A percentile compares a stretch with the other conserved stretches of the same genome.
These are phyloP conservation scores for Backusella morwellensis DNA, from an alignment of 192 early-diverging fungal species.

Conservation along the genomic window DNA sequence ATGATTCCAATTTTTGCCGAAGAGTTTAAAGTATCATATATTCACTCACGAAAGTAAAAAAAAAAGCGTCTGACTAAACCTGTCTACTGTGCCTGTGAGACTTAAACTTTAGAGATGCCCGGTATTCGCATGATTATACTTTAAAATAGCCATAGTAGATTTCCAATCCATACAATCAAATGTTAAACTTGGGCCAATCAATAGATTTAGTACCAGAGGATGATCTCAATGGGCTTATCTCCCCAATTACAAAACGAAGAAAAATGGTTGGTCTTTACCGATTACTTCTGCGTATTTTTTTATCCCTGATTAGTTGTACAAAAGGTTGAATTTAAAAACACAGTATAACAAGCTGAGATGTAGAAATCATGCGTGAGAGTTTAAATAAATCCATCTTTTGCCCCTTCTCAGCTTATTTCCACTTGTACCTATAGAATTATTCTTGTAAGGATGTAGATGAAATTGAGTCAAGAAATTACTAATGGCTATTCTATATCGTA, in stretches of 20 bases:
- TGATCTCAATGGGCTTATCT: no score
- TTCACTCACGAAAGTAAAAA: background rate
- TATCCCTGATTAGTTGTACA: background rate
- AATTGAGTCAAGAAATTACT: background rate
- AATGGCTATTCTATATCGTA: no score
- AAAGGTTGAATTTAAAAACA: background rate
- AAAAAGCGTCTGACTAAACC: background rate
- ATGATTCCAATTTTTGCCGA: background rate
- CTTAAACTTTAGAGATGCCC: background rate
- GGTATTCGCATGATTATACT: background rate
- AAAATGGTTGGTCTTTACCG: background rate
- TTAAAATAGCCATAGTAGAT: background rate
- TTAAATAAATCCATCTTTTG: background rate
- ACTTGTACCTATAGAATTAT: background rate
- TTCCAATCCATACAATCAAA: background rate
- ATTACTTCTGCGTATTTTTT: background rate
- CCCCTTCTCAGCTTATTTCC: background rate
- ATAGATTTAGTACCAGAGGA: no score
- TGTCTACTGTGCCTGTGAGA: background rate
- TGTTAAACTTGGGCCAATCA: background rate
- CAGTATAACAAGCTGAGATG: conserved; percentile 3
- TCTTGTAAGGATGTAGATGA: background rate
- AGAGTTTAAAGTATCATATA: background rate
- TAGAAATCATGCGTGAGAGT: background rate
- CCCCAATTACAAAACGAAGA: background rate